Percentiles rank a stretch among this genome's conserved stretches.
These are phyloP conservation scores for Coleophoma crateriformis DNA, from an alignment of 2,329 filamentous ascomycete species.

Conservation along the genomic window DNA sequence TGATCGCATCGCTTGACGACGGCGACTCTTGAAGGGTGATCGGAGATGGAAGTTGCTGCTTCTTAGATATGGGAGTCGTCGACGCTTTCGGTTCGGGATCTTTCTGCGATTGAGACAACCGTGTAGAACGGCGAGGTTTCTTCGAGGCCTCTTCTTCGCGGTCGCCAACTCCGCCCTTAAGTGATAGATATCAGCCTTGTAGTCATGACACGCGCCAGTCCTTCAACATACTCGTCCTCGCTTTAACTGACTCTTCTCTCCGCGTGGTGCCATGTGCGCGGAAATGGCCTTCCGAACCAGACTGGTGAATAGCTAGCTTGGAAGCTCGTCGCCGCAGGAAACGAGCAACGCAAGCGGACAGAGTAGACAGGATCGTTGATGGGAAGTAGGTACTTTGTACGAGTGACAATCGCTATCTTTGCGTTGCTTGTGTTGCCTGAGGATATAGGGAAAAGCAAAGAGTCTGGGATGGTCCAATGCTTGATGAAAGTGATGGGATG, in stretches of 20 bases:
- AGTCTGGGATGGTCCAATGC: no score
- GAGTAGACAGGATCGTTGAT: not conserved
- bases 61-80: conserved; percentile 56
- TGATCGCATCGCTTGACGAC: conserved; percentile 50
- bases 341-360: not conserved
- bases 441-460: no score
- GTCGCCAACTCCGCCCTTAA: conserved; percentile 16
- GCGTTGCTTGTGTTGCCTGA: no score
- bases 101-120: conserved; percentile 52
- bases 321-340: not conserved
- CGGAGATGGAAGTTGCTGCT: conserved; percentile 74
- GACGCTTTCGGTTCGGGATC: conserved; percentile 21
- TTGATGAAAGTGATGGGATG: no score
- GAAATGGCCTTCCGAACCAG: no score
- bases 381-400: no score
- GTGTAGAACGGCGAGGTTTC: conserved; percentile 76
- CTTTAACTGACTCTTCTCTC: conserved; percentile 82
- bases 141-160: conserved; percentile 43
- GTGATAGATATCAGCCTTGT: conserved; percentile 14
- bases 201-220: no score
- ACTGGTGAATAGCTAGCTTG: not conserved
- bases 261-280: conserved; percentile 39
- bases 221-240: conserved; percentile 60
- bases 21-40: conserved; percentile 64
- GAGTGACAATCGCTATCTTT: no score